Evolutionary conservation across 1,139 yeast species (phyloP).

Genomic region (Diutina mesorugosa): DNA sequence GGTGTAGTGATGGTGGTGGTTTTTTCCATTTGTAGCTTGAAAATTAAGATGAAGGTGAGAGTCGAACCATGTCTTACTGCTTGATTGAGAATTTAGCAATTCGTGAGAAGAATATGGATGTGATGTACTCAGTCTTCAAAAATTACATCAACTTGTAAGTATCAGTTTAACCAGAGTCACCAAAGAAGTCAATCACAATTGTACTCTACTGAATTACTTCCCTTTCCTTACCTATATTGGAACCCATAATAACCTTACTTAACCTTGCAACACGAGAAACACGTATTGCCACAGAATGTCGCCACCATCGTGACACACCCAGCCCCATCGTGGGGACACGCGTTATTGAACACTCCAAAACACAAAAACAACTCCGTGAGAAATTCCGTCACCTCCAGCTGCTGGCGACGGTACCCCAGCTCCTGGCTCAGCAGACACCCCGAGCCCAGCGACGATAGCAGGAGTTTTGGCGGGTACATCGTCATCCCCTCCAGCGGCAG

Average conservation of each 20-base stretch:
- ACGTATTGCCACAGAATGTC: not conserved
- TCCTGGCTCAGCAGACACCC: not conserved
- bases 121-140: no score
- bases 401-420: not conserved
- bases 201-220: no score
- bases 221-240: not conserved
- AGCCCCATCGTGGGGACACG: not conserved
- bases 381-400: not conserved
- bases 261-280: not conserved
- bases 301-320: slow-evolving; percentile 1
- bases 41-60: not conserved
- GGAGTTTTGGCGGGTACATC: not conserved
- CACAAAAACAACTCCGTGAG: not conserved
- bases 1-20: not conserved
- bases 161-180: no score
- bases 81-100: no score
- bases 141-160: no score
- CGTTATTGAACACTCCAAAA: not conserved
- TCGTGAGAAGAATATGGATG: no score
- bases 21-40: no score
- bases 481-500: not conserved
- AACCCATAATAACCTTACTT: not conserved
- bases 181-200: no score
- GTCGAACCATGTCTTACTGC: not conserved
- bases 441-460: not conserved